Conservation (phyloP, 371 early-diverging fungal genomes). For the Dinochytrium kinnereticum region DNA sequence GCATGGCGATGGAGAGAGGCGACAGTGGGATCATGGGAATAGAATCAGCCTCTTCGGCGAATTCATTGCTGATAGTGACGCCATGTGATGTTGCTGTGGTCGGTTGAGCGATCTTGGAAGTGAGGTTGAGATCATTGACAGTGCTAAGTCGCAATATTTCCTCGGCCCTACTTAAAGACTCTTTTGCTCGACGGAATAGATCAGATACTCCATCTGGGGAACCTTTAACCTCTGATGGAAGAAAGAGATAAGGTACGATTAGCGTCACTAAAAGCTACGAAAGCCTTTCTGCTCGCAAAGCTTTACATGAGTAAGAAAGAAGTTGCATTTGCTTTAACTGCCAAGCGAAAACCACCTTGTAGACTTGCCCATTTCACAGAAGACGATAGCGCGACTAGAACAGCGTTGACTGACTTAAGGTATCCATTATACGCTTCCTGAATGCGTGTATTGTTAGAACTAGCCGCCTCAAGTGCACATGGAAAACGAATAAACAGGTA, state of each 20-base stretch:
- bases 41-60: background rate
- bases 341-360: conserved; percentile 1
- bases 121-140: background rate
- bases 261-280: no score
- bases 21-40: background rate
- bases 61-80: background rate
- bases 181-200: background rate
- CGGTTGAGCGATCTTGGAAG: background rate
- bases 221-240: conserved; percentile 5
- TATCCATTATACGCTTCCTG: conserved; percentile 4
- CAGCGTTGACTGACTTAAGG: background rate
- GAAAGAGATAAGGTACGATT: no score
- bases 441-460: background rate
- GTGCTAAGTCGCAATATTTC: background rate
- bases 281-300: no score
- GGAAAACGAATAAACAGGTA: background rate
- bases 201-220: background rate
- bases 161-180: background rate
- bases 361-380: background rate
- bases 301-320: no score
- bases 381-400: background rate
- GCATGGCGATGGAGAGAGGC: conserved; percentile 14
- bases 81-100: background rate
- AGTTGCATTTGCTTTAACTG: no score
- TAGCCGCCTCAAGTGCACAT: background rate